Base-by-base conservation (phyloP, 352 stramenopile genomes). In the Globisporangium heterothallicum region DNA sequence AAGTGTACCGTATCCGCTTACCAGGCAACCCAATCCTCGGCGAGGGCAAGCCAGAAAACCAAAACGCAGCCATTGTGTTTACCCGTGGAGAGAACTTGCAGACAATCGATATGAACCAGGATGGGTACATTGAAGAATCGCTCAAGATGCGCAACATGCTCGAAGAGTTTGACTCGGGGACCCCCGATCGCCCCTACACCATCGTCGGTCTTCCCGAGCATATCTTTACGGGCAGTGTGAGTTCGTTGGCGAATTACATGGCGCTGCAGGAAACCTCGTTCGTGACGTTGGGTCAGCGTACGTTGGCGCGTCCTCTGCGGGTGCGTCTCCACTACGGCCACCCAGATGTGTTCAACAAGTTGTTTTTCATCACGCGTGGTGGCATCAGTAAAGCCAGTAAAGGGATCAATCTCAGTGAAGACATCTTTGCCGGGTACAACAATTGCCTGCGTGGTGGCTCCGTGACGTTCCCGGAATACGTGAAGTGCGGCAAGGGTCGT, bases 71-170 rank as follows among this genome's bases (percentile, higher is more conserved):
- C 4, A 96, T 99, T 58, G 97, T 99, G 53, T 99, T 99, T 68
- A 98, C 95, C 7, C 84, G 97, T 22, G 95, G 96, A 56, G 95
- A 99, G 70, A 97, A 95, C 41, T 57, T 99, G 42, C 97, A 99
- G 74, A 98, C 96, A 9, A 99, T 99, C 69, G 97, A 99, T 67
- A 99, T 99, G 97, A 99, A 99, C 72, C 97, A 99, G 65, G 94
- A 98, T 66, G 94, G 94, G 41, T 99, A 99, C 69, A 97, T 99
- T 38, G 97, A 99, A 62, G 97, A 99, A 70, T 86, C 90, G 5
- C 74, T 99, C 6, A 99, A 99, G 72, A 99, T 99, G 95, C 86
- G 96, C 48, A 99, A 99, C 66, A 79, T 98, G 66, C 78, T 99
- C 1, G 88, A 99, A 70, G 97, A 99, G 72, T 99, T 99, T 66